Evolutionary conservation across 169 alveolate species (phyloP).

Genomic region (Toxoplasma gondii): DNA sequence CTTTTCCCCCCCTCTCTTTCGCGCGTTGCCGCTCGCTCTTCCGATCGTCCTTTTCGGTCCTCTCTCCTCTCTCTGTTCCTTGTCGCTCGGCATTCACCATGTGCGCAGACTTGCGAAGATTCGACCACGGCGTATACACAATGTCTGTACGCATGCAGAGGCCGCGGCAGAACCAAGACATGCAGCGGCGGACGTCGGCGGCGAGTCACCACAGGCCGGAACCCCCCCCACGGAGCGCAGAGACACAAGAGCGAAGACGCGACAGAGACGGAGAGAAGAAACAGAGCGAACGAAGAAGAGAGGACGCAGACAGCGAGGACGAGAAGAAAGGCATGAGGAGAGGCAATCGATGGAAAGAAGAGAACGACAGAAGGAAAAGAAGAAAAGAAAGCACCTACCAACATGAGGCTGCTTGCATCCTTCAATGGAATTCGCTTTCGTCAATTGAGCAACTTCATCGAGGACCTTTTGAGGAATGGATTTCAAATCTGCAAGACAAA

Average conservation of each 20-base stretch:
- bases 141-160: slow-evolving; percentile 61
- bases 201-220: neutral
- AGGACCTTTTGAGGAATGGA: slow-evolving; percentile 45
- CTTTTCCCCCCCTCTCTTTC: too few relatives aligned
- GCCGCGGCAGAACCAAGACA: neutral
- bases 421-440: slow-evolving; percentile 73
- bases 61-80: neutral
- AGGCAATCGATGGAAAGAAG: neutral
- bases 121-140: slow-evolving; percentile 83
- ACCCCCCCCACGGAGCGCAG: too few relatives aligned
- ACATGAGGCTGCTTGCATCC: slow-evolving; percentile 72
- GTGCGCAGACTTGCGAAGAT: slow-evolving; percentile 75
- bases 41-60: neutral
- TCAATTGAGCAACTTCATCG: slow-evolving; percentile 76
- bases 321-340: neutral
- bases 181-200: neutral
- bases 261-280: neutral
- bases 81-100: slow-evolving; percentile 54
- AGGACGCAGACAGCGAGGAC: neutral
- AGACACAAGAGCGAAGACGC: neutral
- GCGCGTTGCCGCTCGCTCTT: too few relatives aligned
- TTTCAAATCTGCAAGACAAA: slow-evolving; percentile 19
- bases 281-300: neutral
- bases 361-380: neutral
- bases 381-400: neutral